Percentiles rank a stretch among this genome's conserved stretches.
phyloP scores from a whole-genome alignment of 352 stramenopile species.

The Globisporangium sylvaticum region DNA sequence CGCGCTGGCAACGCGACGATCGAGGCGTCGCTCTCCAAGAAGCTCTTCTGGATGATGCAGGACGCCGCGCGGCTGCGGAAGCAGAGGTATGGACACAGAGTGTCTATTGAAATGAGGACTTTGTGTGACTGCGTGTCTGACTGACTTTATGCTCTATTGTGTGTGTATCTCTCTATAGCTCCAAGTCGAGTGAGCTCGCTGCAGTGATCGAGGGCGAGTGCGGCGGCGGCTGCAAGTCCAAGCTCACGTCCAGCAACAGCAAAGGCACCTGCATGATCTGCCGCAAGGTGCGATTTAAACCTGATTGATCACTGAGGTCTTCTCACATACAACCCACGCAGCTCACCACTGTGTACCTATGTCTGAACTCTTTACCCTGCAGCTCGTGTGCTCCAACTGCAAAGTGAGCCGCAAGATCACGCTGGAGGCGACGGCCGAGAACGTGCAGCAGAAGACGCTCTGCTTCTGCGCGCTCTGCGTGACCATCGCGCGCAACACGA shows the following conservation, averaged over 20 bases:
- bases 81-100: conserved; percentile 7
- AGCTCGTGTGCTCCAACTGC: conserved; percentile 41
- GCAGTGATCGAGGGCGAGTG: conserved; percentile 18
- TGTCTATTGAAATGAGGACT: not conserved
- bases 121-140: not conserved
- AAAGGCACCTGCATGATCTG: conserved; percentile 36
- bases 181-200: not conserved
- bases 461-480: conserved; percentile 38
- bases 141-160: not conserved
- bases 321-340: no score
- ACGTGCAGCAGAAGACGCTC: conserved; percentile 25
- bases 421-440: conserved; percentile 24
- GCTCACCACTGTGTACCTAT: not conserved
- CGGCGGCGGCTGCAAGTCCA: conserved; percentile 28
- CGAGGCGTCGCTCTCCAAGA: conserved; percentile 36
- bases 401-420: conserved; percentile 33
- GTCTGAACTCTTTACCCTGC: not conserved
- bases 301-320: no score
- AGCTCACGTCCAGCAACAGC: conserved; percentile 24
- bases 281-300: conserved; percentile 30
- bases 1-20: conserved; percentile 27
- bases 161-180: conserved; percentile 2
- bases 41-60: conserved; percentile 44
- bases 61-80: conserved; percentile 26
- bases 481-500: conserved; percentile 29